Evolutionary conservation across 805 yeast species (phyloP).

Genomic region (Metahyphopichia silvanorum): DNA sequence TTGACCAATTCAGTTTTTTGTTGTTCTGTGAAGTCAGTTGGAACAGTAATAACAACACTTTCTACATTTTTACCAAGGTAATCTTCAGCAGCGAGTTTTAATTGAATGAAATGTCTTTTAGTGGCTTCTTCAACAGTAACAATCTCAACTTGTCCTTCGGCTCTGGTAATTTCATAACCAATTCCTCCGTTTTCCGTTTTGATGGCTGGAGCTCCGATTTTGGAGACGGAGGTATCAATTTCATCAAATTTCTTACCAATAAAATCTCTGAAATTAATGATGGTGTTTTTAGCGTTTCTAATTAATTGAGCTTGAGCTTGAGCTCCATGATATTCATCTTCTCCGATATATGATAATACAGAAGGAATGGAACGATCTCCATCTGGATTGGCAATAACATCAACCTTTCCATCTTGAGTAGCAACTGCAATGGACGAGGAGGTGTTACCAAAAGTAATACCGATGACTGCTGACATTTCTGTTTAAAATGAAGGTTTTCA

Average conservation of each 20-base stretch:
- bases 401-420: conserved; percentile 82
- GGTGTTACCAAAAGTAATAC: conserved; percentile 95
- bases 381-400: conserved; percentile 97
- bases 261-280: conserved; percentile 89
- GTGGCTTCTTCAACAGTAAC: conserved; percentile 75
- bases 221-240: conserved; percentile 63
- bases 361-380: conserved; percentile 98
- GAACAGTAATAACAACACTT: conserved; percentile 85
- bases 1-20: conserved; percentile 64
- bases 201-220: conserved; percentile 58
- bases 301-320: conserved; percentile 92
- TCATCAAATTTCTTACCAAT: conserved; percentile 73
- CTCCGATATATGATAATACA: conserved; percentile 85
- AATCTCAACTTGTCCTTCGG: conserved; percentile 48
- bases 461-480: conserved; percentile 60
- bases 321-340: conserved; percentile 95
- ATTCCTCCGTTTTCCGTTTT: conserved; percentile 59
- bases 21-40: conserved; percentile 76
- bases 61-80: conserved; percentile 79
- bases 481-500: too few relatives aligned
- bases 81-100: conserved; percentile 88
- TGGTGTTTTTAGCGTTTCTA: conserved; percentile 85
- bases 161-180: conserved; percentile 59
- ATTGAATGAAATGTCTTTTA: conserved; percentile 76
- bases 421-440: conserved; percentile 92